Percentiles rank a stretch among this genome's conserved stretches.
Evolutionary conservation across 257 asterid genomes (phyloP).

Genomic region (Avicennia marina): DNA sequence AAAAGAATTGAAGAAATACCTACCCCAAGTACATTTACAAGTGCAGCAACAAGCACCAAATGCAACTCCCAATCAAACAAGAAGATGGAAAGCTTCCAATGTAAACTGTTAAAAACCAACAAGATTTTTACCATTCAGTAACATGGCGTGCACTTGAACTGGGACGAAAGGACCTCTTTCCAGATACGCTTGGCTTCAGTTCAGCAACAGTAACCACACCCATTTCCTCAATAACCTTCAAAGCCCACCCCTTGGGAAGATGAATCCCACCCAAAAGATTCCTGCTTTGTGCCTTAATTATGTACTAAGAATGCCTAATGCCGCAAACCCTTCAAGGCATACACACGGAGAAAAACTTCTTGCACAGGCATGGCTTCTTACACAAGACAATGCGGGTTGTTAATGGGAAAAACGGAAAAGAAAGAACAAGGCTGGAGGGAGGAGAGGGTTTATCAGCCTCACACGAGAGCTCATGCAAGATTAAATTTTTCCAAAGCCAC

Average conservation of each 20-base stretch:
- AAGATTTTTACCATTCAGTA: too few species aligned
- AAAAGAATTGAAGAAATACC: too few species aligned
- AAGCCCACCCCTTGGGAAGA: too few species aligned
- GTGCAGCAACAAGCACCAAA: too few species aligned
- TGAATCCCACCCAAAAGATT: too few species aligned
- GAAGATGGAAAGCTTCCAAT: too few species aligned
- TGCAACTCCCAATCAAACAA: too few species aligned
- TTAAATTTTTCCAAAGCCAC: constrained; percentile 30
- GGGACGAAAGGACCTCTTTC: constrained; percentile 71
- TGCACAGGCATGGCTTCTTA: constrained; percentile 17
- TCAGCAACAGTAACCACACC: constrained; percentile 78
- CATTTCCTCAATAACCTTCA: too few species aligned
- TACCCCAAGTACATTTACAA: too few species aligned
- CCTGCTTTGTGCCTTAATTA: too few species aligned
- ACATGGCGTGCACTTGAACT: constrained; percentile 72
- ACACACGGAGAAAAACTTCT: constrained; percentile 7
- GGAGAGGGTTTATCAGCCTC: constrained; percentile 13
- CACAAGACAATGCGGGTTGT: constrained; percentile 20
- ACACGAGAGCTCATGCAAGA: constrained; percentile 46
- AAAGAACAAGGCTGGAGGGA: constrained; percentile 1
- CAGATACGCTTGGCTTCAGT: constrained; percentile 73
- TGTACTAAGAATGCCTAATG: constrained; percentile 1
- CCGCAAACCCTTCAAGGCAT: constrained; percentile 1
- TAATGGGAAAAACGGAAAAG: not conserved
- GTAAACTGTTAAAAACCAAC: too few species aligned